Conservation (phyloP, 2,329 filamentous ascomycete genomes). For the Teratosphaeriaceae sp. region DNA sequence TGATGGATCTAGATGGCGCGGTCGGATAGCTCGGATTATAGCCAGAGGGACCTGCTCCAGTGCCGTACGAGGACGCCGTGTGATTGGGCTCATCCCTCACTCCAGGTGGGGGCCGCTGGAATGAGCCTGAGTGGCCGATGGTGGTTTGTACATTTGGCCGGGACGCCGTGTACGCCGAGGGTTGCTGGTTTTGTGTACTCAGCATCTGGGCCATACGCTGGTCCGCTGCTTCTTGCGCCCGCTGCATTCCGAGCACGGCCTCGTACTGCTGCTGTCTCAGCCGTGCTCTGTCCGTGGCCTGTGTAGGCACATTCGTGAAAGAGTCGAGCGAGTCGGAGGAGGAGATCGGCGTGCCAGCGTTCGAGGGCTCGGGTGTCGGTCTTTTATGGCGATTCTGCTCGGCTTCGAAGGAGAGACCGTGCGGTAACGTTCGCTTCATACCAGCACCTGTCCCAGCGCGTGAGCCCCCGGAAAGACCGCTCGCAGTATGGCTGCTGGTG, state of each 20-base stretch:
- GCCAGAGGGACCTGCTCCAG: conserved; percentile 7
- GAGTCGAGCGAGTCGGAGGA: conserved; percentile 19
- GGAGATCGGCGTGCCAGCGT: conserved; percentile 17
- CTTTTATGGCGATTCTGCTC: conserved; percentile 22
- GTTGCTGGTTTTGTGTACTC: conserved; percentile 13
- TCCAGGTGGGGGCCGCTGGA: conserved; percentile 14
- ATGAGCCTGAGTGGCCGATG: conserved; percentile 21
- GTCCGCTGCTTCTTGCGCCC: conserved; percentile 8
- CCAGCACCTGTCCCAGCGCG: not conserved
- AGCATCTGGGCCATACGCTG: conserved; percentile 22
- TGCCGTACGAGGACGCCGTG: not conserved
- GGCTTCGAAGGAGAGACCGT: conserved; percentile 11
- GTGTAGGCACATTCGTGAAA: conserved; percentile 3
- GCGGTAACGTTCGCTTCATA: conserved; percentile 15
- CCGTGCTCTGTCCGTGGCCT: conserved; percentile 6
- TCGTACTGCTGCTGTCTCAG: conserved; percentile 11
- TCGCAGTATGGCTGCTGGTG: conserved; percentile 6
- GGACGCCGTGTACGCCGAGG: conserved; percentile 13
- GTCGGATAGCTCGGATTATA: not conserved
- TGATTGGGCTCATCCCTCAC: not conserved
- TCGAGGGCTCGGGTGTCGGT: conserved; percentile 22
- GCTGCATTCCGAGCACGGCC: conserved; percentile 7
- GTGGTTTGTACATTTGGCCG: conserved; percentile 24
- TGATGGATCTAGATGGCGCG: conserved; percentile 1
- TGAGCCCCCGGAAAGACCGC: not conserved